phyloP scores from a whole-genome alignment of 2,329 filamentous ascomycete species.

The Microsporum canis region DNA sequence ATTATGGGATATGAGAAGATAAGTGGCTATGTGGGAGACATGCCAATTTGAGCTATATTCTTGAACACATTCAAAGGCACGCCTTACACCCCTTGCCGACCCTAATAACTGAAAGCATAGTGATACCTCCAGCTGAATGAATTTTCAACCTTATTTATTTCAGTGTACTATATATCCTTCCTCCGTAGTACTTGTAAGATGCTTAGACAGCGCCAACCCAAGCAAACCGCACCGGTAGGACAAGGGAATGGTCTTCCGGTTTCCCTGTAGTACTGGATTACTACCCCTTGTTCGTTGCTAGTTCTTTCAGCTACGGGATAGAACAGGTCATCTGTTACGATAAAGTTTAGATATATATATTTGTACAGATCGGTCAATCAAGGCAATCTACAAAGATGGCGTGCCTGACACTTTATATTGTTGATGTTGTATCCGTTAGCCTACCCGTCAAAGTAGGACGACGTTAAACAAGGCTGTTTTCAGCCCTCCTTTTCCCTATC shows the following conservation, averaged over 20 bases:
- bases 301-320: neutral
- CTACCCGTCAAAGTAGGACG: neutral
- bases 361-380: too few species aligned
- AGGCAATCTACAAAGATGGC: neutral
- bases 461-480: neutral
- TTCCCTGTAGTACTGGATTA: neutral
- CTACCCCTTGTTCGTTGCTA: neutral
- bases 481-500: neutral
- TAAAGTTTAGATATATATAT: neutral
- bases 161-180: neutral
- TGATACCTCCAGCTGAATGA: too few species aligned
- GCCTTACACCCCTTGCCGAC: neutral
- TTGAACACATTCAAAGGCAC: neutral
- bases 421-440: neutral
- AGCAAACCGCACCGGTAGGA: neutral
- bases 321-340: neutral
- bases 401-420: neutral
- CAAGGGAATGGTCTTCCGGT: neutral
- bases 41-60: neutral
- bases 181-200: neutral
- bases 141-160: constrained; percentile 6
- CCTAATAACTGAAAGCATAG: neutral
- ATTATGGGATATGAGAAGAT: constrained; percentile 35
- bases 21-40: constrained; percentile 37
- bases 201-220: neutral